These are phyloP conservation scores for Hypoxylon cercidicola DNA, from an alignment of 495 filamentous ascomycete genomes.

Conservation along the genomic window DNA sequence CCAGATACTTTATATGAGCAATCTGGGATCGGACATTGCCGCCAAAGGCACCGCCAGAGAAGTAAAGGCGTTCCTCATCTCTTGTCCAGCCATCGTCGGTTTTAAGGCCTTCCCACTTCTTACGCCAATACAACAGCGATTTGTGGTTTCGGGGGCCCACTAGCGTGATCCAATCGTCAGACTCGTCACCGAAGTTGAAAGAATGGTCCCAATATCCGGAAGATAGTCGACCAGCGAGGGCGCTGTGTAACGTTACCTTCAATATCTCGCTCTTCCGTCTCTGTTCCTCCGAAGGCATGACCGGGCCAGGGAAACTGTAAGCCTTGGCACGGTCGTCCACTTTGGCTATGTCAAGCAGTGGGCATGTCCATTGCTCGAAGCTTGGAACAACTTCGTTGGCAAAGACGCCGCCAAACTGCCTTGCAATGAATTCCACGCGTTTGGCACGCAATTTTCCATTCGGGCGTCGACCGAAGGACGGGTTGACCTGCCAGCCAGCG, in stretches of 20 bases:
- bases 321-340: conserved; percentile 3
- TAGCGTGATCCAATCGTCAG: conserved; percentile 43
- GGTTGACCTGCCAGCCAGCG: conserved; percentile 42
- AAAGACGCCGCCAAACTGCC: conserved; percentile 42
- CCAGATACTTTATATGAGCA: conserved; percentile 50
- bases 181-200: conserved; percentile 28
- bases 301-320: conserved; percentile 14
- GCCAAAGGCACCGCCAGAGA: conserved; percentile 52
- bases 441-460: conserved; percentile 8
- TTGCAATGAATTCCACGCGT: conserved; percentile 37
- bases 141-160: conserved; percentile 29
- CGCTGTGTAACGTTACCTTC: conserved; percentile 20
- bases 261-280: conserved; percentile 12
- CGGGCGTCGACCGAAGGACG: conserved; percentile 21
- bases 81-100: neutral
- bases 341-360: conserved; percentile 22
- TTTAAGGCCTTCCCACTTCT: conserved; percentile 29
- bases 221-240: conserved; percentile 27
- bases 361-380: conserved; percentile 31
- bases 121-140: conserved; percentile 34
- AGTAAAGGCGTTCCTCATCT: conserved; percentile 28
- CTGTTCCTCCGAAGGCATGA: conserved; percentile 17
- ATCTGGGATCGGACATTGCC: conserved; percentile 46
- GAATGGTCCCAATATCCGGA: conserved; percentile 26
- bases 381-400: conserved; percentile 14